A percentile compares a stretch with the other conserved stretches of the same genome.
Conservation (phyloP, 108 stramenopile genomes). For the Fistulifera pelliculosa region DNA sequence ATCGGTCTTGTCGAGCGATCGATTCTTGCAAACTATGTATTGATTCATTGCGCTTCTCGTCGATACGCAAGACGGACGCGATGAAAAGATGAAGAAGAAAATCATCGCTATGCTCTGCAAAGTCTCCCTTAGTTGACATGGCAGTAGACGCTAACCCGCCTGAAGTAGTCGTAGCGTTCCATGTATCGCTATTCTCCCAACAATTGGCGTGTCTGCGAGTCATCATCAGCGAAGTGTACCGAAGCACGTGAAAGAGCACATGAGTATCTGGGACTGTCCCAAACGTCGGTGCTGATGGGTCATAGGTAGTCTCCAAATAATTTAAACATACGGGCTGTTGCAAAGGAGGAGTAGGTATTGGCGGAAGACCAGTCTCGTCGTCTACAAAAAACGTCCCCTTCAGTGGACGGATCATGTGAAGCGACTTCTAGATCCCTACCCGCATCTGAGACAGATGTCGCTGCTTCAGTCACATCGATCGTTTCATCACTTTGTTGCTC, state of each 20-base stretch:
- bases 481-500: neutral
- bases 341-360: conserved; percentile 21
- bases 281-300: conserved; percentile 22
- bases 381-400: neutral
- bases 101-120: conserved; percentile 13
- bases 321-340: too few relatives aligned
- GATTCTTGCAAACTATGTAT: conserved; percentile 29
- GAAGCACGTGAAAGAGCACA: conserved; percentile 52
- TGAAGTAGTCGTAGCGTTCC: neutral
- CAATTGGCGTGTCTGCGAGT: neutral
- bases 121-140: neutral
- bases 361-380: conserved; percentile 20
- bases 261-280: conserved; percentile 55
- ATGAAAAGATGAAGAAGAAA: conserved; percentile 27
- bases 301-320: too few relatives aligned
- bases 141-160: conserved; percentile 1
- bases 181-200: neutral
- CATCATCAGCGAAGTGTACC: conserved; percentile 29
- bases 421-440: neutral
- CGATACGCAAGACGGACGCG: conserved; percentile 15
- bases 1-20: conserved; percentile 12
- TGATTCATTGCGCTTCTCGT: conserved; percentile 29
- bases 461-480: too few relatives aligned
- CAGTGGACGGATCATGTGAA: conserved; percentile 6
- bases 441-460: neutral